Evolutionary conservation across 2,329 filamentous ascomycete genomes (phyloP).

Genomic region (Cordyceps fumosorosea): DNA sequence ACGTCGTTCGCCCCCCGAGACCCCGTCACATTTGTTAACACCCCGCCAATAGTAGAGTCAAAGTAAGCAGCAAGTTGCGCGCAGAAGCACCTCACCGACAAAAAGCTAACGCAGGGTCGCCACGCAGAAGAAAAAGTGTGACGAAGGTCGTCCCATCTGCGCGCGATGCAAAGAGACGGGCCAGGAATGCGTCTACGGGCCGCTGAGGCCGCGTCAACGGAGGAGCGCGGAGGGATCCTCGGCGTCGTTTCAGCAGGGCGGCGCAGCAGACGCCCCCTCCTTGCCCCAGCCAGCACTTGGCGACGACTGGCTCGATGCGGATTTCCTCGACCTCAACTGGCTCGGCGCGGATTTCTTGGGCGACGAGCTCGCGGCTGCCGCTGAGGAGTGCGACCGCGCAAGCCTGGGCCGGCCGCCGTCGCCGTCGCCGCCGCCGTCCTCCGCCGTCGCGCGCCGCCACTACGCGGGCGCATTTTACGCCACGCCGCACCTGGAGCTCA

Average conservation of each 20-base stretch:
- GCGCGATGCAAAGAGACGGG: slow-evolving; percentile 43
- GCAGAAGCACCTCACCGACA: background rate
- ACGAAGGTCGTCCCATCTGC: slow-evolving; percentile 45
- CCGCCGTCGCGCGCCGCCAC: background rate
- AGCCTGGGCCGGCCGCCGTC: too few species aligned
- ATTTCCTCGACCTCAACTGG: background rate
- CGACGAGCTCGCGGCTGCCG: background rate
- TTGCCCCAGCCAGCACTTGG: background rate
- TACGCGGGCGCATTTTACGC: slow-evolving; percentile 18
- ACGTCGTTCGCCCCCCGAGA: slow-evolving; percentile 20
- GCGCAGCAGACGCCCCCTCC: background rate
- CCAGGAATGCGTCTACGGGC: slow-evolving; percentile 44
- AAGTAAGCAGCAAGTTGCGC: slow-evolving; percentile 31
- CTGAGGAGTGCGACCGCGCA: background rate
- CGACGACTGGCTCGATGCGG: background rate
- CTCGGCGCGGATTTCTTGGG: background rate
- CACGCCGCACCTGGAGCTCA: slow-evolving; percentile 40
- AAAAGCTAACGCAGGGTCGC: background rate
- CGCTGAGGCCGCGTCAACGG: slow-evolving; percentile 33
- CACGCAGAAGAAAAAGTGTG: slow-evolving; percentile 51
- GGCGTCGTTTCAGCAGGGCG: background rate
- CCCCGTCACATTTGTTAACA: slow-evolving; percentile 16
- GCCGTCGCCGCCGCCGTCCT: background rate
- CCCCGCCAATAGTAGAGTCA: slow-evolving; percentile 40
- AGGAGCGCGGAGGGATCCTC: slow-evolving; percentile 17